Evolutionary conservation across 306 rosid species (phyloP).

Genomic region (Sechiopsis laciniata): DNA sequence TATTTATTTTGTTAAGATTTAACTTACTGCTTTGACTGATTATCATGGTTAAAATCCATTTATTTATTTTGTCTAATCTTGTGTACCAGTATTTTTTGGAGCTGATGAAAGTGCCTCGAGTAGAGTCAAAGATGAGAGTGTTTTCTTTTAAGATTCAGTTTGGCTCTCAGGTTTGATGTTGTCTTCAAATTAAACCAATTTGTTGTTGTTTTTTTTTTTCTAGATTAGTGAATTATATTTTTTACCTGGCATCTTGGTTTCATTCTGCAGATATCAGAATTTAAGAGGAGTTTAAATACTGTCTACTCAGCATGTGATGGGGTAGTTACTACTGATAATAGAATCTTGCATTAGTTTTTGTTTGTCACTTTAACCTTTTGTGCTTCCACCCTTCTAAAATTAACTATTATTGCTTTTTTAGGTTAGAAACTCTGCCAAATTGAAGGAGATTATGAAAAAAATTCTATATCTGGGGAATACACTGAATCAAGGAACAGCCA

Average conservation of each 20-base stretch:
- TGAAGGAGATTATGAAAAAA: slow-evolving; percentile 83
- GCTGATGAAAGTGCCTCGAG: slow-evolving; percentile 97
- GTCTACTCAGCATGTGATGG: slow-evolving; percentile 86
- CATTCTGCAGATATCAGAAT: slow-evolving; percentile 62
- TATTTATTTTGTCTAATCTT: slow-evolving; percentile 23
- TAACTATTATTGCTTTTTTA: slow-evolving; percentile 29
- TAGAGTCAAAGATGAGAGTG: slow-evolving; percentile 90
- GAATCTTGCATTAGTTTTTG: slow-evolving; percentile 20
- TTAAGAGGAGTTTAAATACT: slow-evolving; percentile 64
- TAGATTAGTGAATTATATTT: slow-evolving; percentile 22
- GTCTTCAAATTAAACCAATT: slow-evolving; percentile 23
- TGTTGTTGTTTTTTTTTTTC: slow-evolving; percentile 18
- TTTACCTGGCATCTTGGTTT: slow-evolving; percentile 15
- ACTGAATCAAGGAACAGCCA: slow-evolving; percentile 95
- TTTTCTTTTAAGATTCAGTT: slow-evolving; percentile 96
- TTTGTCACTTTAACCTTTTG: slow-evolving; percentile 28
- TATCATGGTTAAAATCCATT: slow-evolving; percentile 3
- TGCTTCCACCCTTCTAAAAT: slow-evolving; percentile 23
- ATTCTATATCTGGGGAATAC: slow-evolving; percentile 88
- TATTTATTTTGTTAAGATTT: slow-evolving; percentile 20
- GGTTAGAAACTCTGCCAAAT: slow-evolving; percentile 70
- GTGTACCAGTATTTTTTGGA: slow-evolving; percentile 79
- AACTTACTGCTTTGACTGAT: neutral
- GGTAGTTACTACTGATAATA: slow-evolving; percentile 42
- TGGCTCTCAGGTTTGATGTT: slow-evolving; percentile 72